phyloP scores from a whole-genome alignment of 2,329 filamentous ascomycete species.

The Trichophyton mentagrophytes region DNA sequence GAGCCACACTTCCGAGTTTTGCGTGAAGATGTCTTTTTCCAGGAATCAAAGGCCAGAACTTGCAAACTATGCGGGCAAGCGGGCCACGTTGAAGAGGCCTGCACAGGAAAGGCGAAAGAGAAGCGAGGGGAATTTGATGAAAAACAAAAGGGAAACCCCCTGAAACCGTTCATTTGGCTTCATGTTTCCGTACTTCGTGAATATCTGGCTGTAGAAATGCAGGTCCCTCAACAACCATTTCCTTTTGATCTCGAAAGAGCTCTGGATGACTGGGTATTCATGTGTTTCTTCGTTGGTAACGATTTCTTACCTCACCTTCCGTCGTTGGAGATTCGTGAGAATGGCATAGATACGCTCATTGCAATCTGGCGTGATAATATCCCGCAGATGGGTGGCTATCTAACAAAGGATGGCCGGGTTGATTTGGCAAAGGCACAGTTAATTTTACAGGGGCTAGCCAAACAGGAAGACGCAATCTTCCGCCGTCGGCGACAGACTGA shows the following conservation, averaged over 20 bases:
- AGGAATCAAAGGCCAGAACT: slow-evolving; percentile 67
- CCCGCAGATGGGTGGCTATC: slow-evolving; percentile 81
- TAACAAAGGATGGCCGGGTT: slow-evolving; percentile 89
- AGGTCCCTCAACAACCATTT: slow-evolving; percentile 70
- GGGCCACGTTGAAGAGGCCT: slow-evolving; percentile 79
- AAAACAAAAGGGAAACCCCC: slow-evolving; percentile 54
- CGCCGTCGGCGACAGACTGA: slow-evolving; percentile 73
- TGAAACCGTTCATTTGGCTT: slow-evolving; percentile 97
- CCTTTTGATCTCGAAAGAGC: slow-evolving; percentile 86
- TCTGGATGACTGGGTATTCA: slow-evolving; percentile 96
- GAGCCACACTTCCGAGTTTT: slow-evolving; percentile 94
- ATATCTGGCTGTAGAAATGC: slow-evolving; percentile 81
- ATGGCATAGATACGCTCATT: slow-evolving; percentile 90
- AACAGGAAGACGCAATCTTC: slow-evolving; percentile 90
- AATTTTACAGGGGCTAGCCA: slow-evolving; percentile 77
- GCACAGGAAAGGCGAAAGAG: slow-evolving; percentile 63
- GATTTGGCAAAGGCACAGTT: slow-evolving; percentile 75
- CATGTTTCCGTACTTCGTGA: slow-evolving; percentile 85
- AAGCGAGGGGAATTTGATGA: slow-evolving; percentile 71
- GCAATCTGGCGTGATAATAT: slow-evolving; percentile 96
- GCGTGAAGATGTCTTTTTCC: slow-evolving; percentile 90
- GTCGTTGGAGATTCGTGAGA: slow-evolving; percentile 92
- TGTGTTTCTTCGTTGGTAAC: slow-evolving; percentile 98
- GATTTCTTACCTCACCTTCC: slow-evolving; percentile 95
- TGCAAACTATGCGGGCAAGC: slow-evolving; percentile 87